Evolutionary conservation across 179 eudicot species (phyloP), one percentile per base, ranked within the genome.

Genomic region (Beta macrorhiza): DNA sequence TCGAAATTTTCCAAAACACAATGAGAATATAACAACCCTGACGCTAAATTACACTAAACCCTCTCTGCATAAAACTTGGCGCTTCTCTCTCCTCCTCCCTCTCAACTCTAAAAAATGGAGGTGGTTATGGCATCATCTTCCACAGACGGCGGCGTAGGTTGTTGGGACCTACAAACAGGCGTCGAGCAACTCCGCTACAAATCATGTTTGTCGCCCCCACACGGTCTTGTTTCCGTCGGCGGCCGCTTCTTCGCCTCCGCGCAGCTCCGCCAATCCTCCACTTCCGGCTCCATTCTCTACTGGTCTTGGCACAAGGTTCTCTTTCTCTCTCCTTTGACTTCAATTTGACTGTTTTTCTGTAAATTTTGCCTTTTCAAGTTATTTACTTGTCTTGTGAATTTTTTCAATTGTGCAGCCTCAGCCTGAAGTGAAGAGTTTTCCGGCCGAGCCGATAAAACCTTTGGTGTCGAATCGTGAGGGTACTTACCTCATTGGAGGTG

Each of bases 221-320:
- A 93, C 82, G 95, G 95, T 74, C 92, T 95, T 32, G 83, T 83
- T 72, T 87, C 86, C 65, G 89, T 95, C 56, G 95, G 89, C 57
- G 87, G 82, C 82, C 92, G 90, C 80, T 95, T 89, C 83, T 78
- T 95, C 29, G 97, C 94, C 20, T 86, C 97, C 51, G 89, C 98
- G 78, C 97, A 93, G 78, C 83, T 90, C 77, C 92, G 92, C 0
- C 88, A 89, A 29, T 79, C 91, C 58, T 76, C 95, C 67, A 57
- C 91, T 17, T 89, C 93, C 45, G 96, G 98, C 44, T 91, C 91
- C 79, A 77, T 94, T 37, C 88, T 89, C 80, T 94, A 87, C 69
- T 94, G 98, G 98, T 94, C 97, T n/a, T 93, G 90, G 88, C 89
- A 90, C 87, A 93, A 94, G 94, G 98, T 94, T 47, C 12, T 7